phyloP scores from a whole-genome alignment of 768 basidiomycete species.

The Hypholoma fasciculare region DNA sequence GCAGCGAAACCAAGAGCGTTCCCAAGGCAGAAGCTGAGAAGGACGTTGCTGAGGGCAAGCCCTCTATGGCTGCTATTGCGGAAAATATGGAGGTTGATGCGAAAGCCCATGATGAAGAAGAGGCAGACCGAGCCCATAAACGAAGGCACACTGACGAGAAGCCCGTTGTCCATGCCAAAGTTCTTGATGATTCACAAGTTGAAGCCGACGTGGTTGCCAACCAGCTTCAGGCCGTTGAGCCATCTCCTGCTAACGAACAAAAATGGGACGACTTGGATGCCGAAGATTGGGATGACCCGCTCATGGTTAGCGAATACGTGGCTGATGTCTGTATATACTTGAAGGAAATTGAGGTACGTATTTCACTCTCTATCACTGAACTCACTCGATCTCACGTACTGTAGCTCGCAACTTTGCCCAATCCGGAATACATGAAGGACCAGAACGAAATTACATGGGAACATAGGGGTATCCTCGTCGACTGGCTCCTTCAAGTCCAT shows the following conservation, averaged over 20 bases:
- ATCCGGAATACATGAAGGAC: slow-evolving; percentile 57
- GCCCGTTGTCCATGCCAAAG: slow-evolving; percentile 25
- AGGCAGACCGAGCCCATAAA: slow-evolving; percentile 51
- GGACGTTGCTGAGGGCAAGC: slow-evolving; percentile 3
- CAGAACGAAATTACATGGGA: slow-evolving; percentile 47
- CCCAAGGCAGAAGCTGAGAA: slow-evolving; percentile 12
- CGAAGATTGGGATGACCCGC: slow-evolving; percentile 88
- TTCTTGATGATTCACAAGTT: slow-evolving; percentile 37
- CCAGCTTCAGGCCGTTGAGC: slow-evolving; percentile 40
- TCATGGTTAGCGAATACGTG: slow-evolving; percentile 98
- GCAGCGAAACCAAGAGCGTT: slow-evolving; percentile 15
- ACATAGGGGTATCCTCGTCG: slow-evolving; percentile 80
- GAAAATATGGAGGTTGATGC: slow-evolving; percentile 22
- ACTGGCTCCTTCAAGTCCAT: slow-evolving; percentile 95
- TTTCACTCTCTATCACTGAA: neutral
- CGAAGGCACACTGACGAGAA: slow-evolving; percentile 57
- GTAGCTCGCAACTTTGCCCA: slow-evolving; percentile 68
- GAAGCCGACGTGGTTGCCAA: slow-evolving; percentile 40
- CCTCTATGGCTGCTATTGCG: slow-evolving; percentile 11
- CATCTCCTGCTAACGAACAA: slow-evolving; percentile 26
- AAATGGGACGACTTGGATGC: slow-evolving; percentile 64
- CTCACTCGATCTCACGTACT: neutral
- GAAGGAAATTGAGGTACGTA: slow-evolving; percentile 73
- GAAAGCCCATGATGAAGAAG: slow-evolving; percentile 42
- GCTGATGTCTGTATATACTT: slow-evolving; percentile 92